These are phyloP conservation scores for Cystobasidium onofrii DNA, from an alignment of 768 basidiomycete genomes.

Conservation along the genomic window DNA sequence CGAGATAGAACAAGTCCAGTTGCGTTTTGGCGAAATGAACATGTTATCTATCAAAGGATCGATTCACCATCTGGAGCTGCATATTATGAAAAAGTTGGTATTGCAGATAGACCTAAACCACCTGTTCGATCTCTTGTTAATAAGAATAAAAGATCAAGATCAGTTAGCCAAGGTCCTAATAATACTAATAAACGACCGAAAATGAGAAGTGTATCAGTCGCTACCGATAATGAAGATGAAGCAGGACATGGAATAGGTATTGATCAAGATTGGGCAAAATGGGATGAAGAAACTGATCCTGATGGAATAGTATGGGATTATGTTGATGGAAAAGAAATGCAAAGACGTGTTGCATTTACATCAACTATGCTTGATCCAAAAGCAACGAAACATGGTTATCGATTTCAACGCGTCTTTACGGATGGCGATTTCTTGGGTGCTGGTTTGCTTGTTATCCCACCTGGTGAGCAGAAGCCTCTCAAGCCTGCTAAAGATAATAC, in stretches of 20 bases:
- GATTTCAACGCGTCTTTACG: conserved; percentile 82
- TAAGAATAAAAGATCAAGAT: conserved; percentile 14
- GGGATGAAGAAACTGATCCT: conserved; percentile 53
- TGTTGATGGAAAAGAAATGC: conserved; percentile 55
- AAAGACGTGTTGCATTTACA: conserved; percentile 71
- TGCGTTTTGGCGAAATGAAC: conserved; percentile 89
- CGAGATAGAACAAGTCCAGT: conserved; percentile 66
- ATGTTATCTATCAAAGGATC: conserved; percentile 67
- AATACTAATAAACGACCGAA: conserved; percentile 31
- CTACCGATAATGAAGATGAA: conserved; percentile 17
- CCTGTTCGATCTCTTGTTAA: not conserved
- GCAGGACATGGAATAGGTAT: conserved; percentile 36
- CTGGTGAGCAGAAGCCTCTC: conserved; percentile 67
- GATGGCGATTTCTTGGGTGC: conserved; percentile 87
- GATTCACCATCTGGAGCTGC: conserved; percentile 49
- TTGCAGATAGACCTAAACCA: conserved; percentile 43
- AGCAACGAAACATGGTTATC: conserved; percentile 58
- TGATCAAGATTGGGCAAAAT: conserved; percentile 42
- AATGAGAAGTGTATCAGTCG: conserved; percentile 29
- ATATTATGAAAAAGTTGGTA: conserved; percentile 55
- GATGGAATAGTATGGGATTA: conserved; percentile 64
- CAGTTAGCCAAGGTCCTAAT: conserved; percentile 9
- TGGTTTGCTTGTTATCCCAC: conserved; percentile 74
- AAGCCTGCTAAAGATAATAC: conserved; percentile 90
- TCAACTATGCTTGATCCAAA: conserved; percentile 59